Evolutionary conservation across 805 yeast species (phyloP).

Genomic region (Barnettozyma vustinii): DNA sequence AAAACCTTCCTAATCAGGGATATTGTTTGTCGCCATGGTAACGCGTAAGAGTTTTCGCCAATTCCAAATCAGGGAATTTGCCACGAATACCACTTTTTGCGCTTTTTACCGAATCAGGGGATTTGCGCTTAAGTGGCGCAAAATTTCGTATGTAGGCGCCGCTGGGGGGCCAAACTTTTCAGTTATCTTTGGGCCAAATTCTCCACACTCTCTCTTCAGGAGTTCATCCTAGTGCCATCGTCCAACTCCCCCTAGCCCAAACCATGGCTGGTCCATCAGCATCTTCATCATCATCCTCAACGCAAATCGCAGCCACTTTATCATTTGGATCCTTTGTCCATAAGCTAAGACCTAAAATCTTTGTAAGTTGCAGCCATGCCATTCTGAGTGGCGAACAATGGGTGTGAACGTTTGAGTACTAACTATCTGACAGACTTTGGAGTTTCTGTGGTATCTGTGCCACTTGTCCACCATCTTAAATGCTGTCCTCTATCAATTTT

Average conservation of each 20-base stretch:
- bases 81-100: not conserved
- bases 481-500: constrained; percentile 34
- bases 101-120: not conserved
- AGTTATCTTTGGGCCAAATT: not conserved
- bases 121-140: not conserved
- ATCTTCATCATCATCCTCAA: not conserved
- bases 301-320: not conserved
- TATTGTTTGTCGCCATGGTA: not conserved
- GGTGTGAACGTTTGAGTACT: not conserved
- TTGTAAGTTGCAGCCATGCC: constrained; percentile 2
- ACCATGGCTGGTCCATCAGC: constrained; percentile 10
- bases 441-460: constrained; percentile 63
- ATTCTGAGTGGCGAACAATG: not conserved
- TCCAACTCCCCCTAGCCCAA: not conserved
- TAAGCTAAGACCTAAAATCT: constrained; percentile 7
- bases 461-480: constrained; percentile 46
- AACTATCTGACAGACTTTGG: not conserved
- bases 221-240: not conserved
- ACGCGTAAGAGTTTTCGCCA: not conserved
- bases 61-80: not conserved
- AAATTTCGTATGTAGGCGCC: not conserved
- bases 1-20: not conserved
- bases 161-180: constrained; percentile 1
- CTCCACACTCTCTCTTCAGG: not conserved
- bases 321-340: constrained; percentile 7